Evolutionary conservation across 2,329 filamentous ascomycete species (phyloP), one percentile per base, ranked within the genome.

Genomic region (Colletotrichum cereale): DNA sequence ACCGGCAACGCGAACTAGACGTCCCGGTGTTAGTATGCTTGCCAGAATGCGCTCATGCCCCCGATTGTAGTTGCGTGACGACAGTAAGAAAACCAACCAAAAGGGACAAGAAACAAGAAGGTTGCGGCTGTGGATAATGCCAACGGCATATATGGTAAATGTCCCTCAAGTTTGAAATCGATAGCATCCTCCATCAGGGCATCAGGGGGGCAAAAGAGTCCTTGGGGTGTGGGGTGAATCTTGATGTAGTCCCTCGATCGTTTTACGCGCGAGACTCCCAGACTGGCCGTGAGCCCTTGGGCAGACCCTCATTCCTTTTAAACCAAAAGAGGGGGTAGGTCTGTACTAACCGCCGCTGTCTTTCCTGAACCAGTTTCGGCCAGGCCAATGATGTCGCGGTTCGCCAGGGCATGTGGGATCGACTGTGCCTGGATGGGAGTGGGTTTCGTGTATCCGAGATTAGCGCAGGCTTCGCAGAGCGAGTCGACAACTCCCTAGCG

Each of bases 301-400:
- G 8, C 7, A 29, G 18, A 50, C 4, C 14, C 24, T 29, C 31
- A 10, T 29, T 3, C n/a, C 8, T 31, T 29, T 5, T 38, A 8
- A 4, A 24, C 18, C 44, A 8, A 11, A 62, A 18, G 44, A n/a
- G 14, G 3, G 21, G 47, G 12, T 26, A 24, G 12, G 21, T 47
- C 4, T 34, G 11, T 24, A 61, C 60, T 52, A 21, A 62, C 60
- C 24, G 96, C 95, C 8, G 95, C 96, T 0, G 96, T 98, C 85
- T 98, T 99, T 82, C 96, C 96, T 78, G 91, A 95, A 76, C 96
- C 96, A 0, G 96, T 99, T 83, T 99, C 96, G 40, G 96, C 96
- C 62, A 98, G 87, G 52, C 95, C 96, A 76, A 99, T 97, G 42
- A 98, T 86, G 81, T 98, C 96, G 77, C 94, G 90, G 63, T 92